phyloP scores from a whole-genome alignment of 2,329 filamentous ascomycete genomes.

The Pseudogymnoascus destructans region DNA sequence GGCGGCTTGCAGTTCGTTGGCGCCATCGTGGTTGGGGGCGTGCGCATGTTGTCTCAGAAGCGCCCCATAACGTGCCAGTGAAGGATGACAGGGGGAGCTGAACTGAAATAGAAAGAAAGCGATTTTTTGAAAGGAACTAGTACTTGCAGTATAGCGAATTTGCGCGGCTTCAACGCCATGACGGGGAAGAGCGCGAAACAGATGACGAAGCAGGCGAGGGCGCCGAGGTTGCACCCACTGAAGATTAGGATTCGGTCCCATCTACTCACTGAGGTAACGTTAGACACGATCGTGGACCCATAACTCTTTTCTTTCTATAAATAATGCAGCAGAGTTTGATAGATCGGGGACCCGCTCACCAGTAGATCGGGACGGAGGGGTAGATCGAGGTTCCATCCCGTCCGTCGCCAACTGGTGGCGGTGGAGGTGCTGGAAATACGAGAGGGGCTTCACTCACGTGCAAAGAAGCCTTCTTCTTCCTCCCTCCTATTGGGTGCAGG shows the following conservation, averaged over 20 bases:
- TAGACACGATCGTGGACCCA: conserved; percentile 1
- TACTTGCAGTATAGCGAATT: conserved; percentile 95
- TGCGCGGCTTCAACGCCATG: conserved; percentile 67
- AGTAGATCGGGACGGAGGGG: conserved; percentile 24
- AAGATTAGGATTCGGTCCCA: conserved; percentile 96
- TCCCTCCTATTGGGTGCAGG: conserved; percentile 75
- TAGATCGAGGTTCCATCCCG: conserved; percentile 17
- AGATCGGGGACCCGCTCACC: conserved; percentile 18
- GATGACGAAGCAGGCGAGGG: conserved; percentile 82
- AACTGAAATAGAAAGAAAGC: not conserved
- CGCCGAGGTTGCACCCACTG: conserved; percentile 76
- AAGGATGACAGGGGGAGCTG: not conserved
- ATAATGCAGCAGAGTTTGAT: no score
- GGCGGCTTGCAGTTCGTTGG: not conserved
- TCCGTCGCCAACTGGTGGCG: not conserved
- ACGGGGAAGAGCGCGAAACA: conserved; percentile 85
- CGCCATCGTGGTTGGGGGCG: not conserved
- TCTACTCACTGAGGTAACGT: conserved; percentile 58
- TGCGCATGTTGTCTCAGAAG: not conserved
- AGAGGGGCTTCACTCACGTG: conserved; percentile 53
- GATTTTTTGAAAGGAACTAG: conserved; percentile 12
- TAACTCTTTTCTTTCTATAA: not conserved
- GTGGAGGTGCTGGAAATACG: conserved; percentile 6
- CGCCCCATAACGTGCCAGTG: not conserved
- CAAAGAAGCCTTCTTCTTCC: conserved; percentile 92